Conservation (phyloP, 129 eudicot species). For the Silybum marianum region DNA sequence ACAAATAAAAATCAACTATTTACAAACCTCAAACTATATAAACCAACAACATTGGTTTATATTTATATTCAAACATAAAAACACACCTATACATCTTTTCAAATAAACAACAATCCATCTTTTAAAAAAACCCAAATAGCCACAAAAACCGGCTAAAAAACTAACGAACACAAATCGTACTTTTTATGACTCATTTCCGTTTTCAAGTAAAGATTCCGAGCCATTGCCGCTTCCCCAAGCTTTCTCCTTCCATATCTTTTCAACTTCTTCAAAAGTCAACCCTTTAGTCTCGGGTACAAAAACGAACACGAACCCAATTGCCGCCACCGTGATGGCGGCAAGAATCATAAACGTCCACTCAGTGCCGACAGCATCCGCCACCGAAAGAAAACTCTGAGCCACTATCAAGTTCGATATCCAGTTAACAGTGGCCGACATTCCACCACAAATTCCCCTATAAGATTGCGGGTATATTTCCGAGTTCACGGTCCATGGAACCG, state of each 20-base stretch:
- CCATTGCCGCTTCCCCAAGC: conserved; percentile 49
- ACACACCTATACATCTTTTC: conserved; percentile 34
- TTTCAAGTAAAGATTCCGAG: conserved; percentile 47
- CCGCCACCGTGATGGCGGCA: conserved; percentile 59
- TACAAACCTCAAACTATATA: conserved; percentile 6
- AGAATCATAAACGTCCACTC: conserved; percentile 75
- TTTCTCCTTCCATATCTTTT: conserved; percentile 75
- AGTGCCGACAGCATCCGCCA: conserved; percentile 78
- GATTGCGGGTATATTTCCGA: conserved; percentile 92
- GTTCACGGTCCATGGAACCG: conserved; percentile 99
- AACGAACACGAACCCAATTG: conserved; percentile 59
- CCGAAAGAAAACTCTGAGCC: conserved; percentile 79
- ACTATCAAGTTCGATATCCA: conserved; percentile 89
- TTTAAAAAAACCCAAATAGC: conserved; percentile 15
- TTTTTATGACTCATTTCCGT: conserved; percentile 28
- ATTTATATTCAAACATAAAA: conserved; percentile 3
- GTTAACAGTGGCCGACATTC: conserved; percentile 96
- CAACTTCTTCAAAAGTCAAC: conserved; percentile 88
- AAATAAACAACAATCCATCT: conserved; percentile 8
- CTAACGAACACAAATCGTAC: not conserved
- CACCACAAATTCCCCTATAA: conserved; percentile 85
- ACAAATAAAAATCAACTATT: not conserved
- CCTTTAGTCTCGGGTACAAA: conserved; percentile 94
- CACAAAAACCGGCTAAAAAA: conserved; percentile 38
- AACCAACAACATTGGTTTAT: not conserved